Conservation (phyloP, 768 basidiomycete species). For the Polyporus arcularius region DNA sequence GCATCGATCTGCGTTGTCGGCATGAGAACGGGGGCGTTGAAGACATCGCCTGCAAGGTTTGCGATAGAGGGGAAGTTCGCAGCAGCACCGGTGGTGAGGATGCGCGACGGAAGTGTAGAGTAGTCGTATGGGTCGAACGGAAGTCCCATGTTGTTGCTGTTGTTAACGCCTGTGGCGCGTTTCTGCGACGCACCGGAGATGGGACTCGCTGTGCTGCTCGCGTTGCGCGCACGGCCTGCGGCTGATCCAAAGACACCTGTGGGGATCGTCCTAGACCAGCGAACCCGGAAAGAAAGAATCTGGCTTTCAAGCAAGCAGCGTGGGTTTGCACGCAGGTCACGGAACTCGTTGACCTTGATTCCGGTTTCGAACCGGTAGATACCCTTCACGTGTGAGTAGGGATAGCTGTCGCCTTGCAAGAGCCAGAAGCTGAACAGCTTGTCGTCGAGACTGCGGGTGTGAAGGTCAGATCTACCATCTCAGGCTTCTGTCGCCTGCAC, state of each 20-base stretch:
- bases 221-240: constrained; percentile 32
- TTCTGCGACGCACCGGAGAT: constrained; percentile 19
- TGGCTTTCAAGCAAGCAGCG: constrained; percentile 85
- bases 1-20: constrained; percentile 76
- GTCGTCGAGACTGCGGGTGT: constrained; percentile 69
- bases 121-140: constrained; percentile 81
- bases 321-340: constrained; percentile 86
- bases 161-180: constrained; percentile 20
- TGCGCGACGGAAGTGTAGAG: constrained; percentile 59
- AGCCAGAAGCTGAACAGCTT: constrained; percentile 92
- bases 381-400: constrained; percentile 78
- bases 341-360: constrained; percentile 85
- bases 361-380: constrained; percentile 89
- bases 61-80: constrained; percentile 84
- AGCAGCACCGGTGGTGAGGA: constrained; percentile 77
- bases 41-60: constrained; percentile 78
- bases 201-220: constrained; percentile 28
- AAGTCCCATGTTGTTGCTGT: constrained; percentile 55
- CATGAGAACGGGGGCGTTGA: constrained; percentile 79
- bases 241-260: constrained; percentile 63
- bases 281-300: constrained; percentile 76
- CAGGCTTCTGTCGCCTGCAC: constrained; percentile 26
- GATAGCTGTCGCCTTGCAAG: constrained; percentile 75
- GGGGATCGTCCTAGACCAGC: constrained; percentile 73
- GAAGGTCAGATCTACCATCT: not conserved